Evolutionary conservation across 2,329 filamentous ascomycete species (phyloP), one percentile per base, ranked within the genome.

Genomic region (Neonectria magnoliae): DNA sequence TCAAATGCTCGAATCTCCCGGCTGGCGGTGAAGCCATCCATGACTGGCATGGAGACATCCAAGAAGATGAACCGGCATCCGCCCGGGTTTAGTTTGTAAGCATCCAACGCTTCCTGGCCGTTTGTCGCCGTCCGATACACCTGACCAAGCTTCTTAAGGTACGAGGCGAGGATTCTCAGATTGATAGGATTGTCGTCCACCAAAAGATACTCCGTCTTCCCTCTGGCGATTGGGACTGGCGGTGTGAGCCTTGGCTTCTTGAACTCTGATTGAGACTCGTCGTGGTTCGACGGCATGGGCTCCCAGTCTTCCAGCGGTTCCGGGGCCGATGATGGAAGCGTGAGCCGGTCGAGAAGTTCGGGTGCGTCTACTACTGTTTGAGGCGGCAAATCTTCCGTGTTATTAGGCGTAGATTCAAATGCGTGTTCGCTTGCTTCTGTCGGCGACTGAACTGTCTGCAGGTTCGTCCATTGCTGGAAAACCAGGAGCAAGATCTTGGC

Each of bases 1-100:
- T 88, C 86, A 45, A 83, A 79, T 0, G 80, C 78, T 2, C 86
- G 80, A 31, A 87, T 87, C 33, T 77, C 75, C 3, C 81, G 78
- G 4, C 84, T 86, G 0, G 83, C 81, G 14, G 82, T 81, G 2
- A 86, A 79, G 0, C 84, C 84, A 65, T 88, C 83, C 68, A 88
- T 83, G 5, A 87, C 75, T 0, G 86, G 86, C 86, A 88, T 88
- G 60, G 81, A 86, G 3, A 87, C 82, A 63, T 88, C 86, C 68
- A 81, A 81, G 6, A 82, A 66, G 7, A 82, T 73, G 60, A 73
- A 78, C n/a, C 66, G 65, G 31, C 72, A 80, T 2, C 71, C 50
- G 0, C 67, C 64, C 0, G 73, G 74, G 5, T 68, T 64, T 10
- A 69, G 38, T 8, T 63, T 68, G 38, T 76, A 80, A 2, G 63